These are phyloP conservation scores for Glarea lozoyensis DNA, from an alignment of 495 filamentous ascomycete species.

Conservation along the genomic window DNA sequence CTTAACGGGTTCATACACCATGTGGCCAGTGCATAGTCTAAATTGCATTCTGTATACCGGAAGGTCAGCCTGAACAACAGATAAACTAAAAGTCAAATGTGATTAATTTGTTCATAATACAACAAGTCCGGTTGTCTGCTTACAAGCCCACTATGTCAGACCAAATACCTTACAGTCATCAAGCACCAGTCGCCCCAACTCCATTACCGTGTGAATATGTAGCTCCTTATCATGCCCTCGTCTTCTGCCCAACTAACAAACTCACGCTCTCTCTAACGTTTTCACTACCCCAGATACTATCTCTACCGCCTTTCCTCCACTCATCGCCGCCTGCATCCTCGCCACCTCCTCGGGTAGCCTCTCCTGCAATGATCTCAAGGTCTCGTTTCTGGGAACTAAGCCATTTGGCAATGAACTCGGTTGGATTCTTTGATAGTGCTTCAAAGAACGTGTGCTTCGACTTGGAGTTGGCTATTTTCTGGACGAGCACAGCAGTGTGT, in stretches of 20 bases:
- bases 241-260: slow-evolving; percentile 29
- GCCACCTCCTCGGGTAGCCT: slow-evolving; percentile 58
- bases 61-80: no score
- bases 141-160: no score
- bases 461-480: slow-evolving; percentile 67
- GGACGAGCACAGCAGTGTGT: slow-evolving; percentile 69
- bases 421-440: slow-evolving; percentile 69
- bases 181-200: no score
- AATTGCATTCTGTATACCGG: no score
- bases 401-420: slow-evolving; percentile 73
- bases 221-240: slow-evolving; percentile 27
- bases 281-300: slow-evolving; percentile 41
- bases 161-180: no score
- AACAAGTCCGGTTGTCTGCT: no score
- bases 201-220: no score
- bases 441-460: slow-evolving; percentile 81
- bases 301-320: slow-evolving; percentile 43
- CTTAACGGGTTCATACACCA: no score
- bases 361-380: slow-evolving; percentile 81
- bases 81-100: no score
- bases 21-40: no score
- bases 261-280: slow-evolving; percentile 50
- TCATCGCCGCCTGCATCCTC: slow-evolving; percentile 48
- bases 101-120: no score
- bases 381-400: slow-evolving; percentile 81